A percentile compares a stretch with the other conserved stretches of the same genome.
phyloP scores from a whole-genome alignment of 1,284 basidiomycete genomes.

The Melampsora americana region DNA sequence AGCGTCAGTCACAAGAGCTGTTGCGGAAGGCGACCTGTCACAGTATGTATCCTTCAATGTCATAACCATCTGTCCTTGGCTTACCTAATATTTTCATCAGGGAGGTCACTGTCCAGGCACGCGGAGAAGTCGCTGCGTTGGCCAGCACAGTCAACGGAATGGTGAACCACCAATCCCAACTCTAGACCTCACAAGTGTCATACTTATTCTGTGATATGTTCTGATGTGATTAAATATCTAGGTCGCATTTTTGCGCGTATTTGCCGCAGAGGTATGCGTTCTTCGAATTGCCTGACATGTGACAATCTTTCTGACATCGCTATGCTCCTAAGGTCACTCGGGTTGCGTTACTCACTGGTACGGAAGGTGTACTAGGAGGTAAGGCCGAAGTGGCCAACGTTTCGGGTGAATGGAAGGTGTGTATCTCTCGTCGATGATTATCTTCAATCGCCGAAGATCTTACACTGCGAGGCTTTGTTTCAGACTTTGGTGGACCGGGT shows the following conservation, averaged over 20 bases:
- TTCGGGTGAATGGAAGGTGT: constrained; percentile 86
- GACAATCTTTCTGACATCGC: neutral
- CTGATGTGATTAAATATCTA: neutral
- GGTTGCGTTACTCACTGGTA: constrained; percentile 66
- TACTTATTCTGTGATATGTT: too few species aligned
- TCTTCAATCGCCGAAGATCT: too few species aligned
- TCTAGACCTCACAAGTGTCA: neutral
- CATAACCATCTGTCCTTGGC: neutral
- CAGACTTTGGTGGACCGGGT: constrained; percentile 43
- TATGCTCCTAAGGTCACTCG: constrained; percentile 65
- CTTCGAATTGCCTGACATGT: neutral
- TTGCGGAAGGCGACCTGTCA: constrained; percentile 86
- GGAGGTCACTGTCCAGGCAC: constrained; percentile 38
- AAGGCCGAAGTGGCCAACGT: constrained; percentile 89
- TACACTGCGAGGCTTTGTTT: neutral
- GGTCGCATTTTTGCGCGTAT: constrained; percentile 42
- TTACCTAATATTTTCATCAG: neutral
- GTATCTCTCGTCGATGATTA: constrained; percentile 53
- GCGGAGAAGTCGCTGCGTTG: constrained; percentile 38
- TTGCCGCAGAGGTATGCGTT: constrained; percentile 38
- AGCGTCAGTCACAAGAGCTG: constrained; percentile 59
- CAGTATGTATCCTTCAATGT: constrained; percentile 69
- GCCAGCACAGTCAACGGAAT: constrained; percentile 43
- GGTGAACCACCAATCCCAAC: neutral
- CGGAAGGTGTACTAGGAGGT: constrained; percentile 85